Base-by-base conservation (phyloP, 1,284 basidiomycete genomes). In the Macrocystidia cucumis region DNA sequence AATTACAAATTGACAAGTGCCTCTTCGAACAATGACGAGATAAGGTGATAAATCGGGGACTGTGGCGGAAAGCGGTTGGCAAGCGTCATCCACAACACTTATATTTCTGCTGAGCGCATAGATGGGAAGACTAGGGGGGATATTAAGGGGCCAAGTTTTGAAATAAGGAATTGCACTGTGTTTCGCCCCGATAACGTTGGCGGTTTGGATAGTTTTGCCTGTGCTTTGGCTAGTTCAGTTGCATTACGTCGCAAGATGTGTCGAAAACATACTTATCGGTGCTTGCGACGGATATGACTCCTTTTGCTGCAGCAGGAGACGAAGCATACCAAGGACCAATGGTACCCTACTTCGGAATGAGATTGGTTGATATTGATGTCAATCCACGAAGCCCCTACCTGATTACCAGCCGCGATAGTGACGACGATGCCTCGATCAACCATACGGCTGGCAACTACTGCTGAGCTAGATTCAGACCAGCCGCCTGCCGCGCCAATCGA, bases 391-490 rank as follows among this genome's bases (percentile, higher is more conserved):
- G n/a, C n/a, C n/a, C n/a, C n/a, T n/a, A n/a, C 60, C 11, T 44
- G 40, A 26, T 52, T 49, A 18, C 49, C 64, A n/a, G 65, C 61
- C 9, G 64, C 62, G 27, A 68, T 62, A 2, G 63, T 66, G 29
- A 74, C 63, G 20, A 71, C 56, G 34, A 56, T 62, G n/a, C 72
- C 72, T 7, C 52, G 49, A 7, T 49, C 54, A 9, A 64, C 60
- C 23, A 74, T 64, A 27, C 70, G 50, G 39, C 58, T 62, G 1
- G 69, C 63, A 7, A 72, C 57, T 9, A 74, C 69, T 9, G 62
- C 52, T 12, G 59, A 49, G 9, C 63, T 55, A 24, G 54, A 49
- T 41, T 66, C 63, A 0, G 69, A 66, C 72, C 31, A 32, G 9
- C 31, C 31, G 14, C 22, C 18, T 20, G 31, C 13, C 9, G 14